A percentile compares a stretch with the other conserved stretches of the same genome.
These are phyloP conservation scores for Umbilicus rupestris DNA, from an alignment of 164 flowering plant genomes.

Conservation along the genomic window DNA sequence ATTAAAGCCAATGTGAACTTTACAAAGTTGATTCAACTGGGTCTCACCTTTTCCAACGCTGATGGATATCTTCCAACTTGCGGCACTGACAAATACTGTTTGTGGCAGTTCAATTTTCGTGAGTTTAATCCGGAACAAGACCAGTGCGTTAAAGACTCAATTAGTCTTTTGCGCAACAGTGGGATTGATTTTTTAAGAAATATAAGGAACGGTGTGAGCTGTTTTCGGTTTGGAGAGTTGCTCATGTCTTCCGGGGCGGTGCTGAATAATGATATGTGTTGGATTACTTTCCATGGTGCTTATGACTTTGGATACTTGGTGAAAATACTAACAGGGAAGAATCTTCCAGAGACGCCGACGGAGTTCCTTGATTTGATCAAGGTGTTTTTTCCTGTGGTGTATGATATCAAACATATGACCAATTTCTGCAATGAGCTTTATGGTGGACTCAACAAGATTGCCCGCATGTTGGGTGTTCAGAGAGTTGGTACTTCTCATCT, in stretches of 20 bases:
- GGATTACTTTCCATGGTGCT: neutral
- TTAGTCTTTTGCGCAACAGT: neutral
- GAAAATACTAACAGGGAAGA: neutral
- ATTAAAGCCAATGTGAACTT: conserved; percentile 20
- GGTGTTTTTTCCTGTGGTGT: neutral
- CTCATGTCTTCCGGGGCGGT: neutral
- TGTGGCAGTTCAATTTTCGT: too few relatives aligned
- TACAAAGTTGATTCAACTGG: neutral
- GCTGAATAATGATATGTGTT: neutral
- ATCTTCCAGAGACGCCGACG: neutral
- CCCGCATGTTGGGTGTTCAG: conserved; percentile 49
- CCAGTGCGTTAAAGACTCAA: neutral
- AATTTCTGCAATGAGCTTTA: conserved; percentile 51
- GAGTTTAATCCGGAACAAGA: neutral
- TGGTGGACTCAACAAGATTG: conserved; percentile 59
- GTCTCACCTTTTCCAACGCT: too few relatives aligned
- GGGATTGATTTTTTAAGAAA: neutral
- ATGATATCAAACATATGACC: conserved; percentile 18
- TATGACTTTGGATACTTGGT: neutral
- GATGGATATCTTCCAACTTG: too few relatives aligned
- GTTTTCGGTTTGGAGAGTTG: neutral
- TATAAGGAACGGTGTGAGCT: neutral
- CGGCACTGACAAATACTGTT: too few relatives aligned
- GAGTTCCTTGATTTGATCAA: neutral
- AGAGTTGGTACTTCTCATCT: conserved; percentile 53